A percentile compares a stretch with the other conserved stretches of the same genome.
Conservation (phyloP, 495 filamentous ascomycete species). For the Penicillium dipodomyicola region DNA sequence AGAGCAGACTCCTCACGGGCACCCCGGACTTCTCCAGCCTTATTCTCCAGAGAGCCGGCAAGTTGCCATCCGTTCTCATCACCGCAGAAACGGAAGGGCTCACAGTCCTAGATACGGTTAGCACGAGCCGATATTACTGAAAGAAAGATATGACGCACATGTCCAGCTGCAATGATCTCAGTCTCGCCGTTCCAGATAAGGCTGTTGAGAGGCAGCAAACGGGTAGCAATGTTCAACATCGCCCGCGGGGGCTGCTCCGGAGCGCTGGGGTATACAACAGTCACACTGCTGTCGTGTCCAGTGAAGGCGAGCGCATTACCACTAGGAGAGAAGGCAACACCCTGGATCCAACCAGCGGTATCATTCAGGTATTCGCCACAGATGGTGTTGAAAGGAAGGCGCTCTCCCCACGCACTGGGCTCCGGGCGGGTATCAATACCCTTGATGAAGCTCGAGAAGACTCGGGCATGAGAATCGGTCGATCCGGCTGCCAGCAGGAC, state of each 20-base stretch:
- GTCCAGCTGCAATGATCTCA: slow-evolving; percentile 93
- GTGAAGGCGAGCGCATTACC: slow-evolving; percentile 89
- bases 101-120: slow-evolving; percentile 65
- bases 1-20: slow-evolving; percentile 81
- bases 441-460: slow-evolving; percentile 95
- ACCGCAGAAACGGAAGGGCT: slow-evolving; percentile 88
- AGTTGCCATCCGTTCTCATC: slow-evolving; percentile 80
- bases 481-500: slow-evolving; percentile 91
- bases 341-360: slow-evolving; percentile 94
- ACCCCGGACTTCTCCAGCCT: slow-evolving; percentile 51
- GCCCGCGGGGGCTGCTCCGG: slow-evolving; percentile 89
- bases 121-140: not conserved
- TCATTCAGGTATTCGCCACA: slow-evolving; percentile 95
- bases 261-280: slow-evolving; percentile 89
- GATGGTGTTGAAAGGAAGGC: slow-evolving; percentile 94
- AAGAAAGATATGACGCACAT: slow-evolving; percentile 48
- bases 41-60: slow-evolving; percentile 73
- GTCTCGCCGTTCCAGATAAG: slow-evolving; percentile 89
- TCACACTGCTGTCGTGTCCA: slow-evolving; percentile 92
- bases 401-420: slow-evolving; percentile 88
- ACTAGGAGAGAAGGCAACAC: slow-evolving; percentile 84
- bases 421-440: slow-evolving; percentile 85
- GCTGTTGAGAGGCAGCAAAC: slow-evolving; percentile 85
- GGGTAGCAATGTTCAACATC: slow-evolving; percentile 82
- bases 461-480: slow-evolving; percentile 94